Conservation (phyloP, 345 rosid species). For the Moricandia moricandioides region DNA sequence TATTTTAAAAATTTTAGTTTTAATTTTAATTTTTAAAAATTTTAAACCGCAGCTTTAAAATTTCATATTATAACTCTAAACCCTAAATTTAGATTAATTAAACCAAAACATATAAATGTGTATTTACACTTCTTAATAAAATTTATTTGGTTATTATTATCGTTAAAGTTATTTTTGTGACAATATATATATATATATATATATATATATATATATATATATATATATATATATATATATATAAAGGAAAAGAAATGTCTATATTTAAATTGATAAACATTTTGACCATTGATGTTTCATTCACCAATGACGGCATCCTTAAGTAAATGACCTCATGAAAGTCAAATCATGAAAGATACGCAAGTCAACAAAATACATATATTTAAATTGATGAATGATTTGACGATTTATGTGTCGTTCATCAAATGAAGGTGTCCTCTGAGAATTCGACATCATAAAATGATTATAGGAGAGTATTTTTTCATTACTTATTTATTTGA, state of each 20-base stretch:
- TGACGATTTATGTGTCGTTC: not conserved
- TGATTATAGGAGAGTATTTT: not conserved
- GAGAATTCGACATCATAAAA: slow-evolving; percentile 7
- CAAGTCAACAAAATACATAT: slow-evolving; percentile 3
- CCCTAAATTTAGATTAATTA: too few relatives aligned
- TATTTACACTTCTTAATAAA: too few relatives aligned
- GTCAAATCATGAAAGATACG: not conserved
- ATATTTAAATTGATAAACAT: not conserved
- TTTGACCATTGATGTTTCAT: not conserved
- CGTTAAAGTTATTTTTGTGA: too few relatives aligned
- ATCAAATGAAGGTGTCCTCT: not conserved
- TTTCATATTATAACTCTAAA: too few relatives aligned
- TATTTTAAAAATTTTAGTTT: too few relatives aligned
- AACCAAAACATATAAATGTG: too few relatives aligned
- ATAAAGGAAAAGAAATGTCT: not conserved
- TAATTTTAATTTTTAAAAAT: too few relatives aligned
- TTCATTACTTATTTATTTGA: not conserved
- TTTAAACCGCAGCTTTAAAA: too few relatives aligned
- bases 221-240: too few relatives aligned
- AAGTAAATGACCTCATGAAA: slow-evolving; percentile 3
- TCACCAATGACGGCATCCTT: not conserved
- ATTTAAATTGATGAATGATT: not conserved
- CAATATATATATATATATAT: too few relatives aligned
- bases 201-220: too few relatives aligned
- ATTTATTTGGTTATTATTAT: too few relatives aligned